Evolutionary conservation across 2,329 filamentous ascomycete species (phyloP), one percentile per base, ranked within the genome.

Genomic region (Coniochaeta hoffmannii): DNA sequence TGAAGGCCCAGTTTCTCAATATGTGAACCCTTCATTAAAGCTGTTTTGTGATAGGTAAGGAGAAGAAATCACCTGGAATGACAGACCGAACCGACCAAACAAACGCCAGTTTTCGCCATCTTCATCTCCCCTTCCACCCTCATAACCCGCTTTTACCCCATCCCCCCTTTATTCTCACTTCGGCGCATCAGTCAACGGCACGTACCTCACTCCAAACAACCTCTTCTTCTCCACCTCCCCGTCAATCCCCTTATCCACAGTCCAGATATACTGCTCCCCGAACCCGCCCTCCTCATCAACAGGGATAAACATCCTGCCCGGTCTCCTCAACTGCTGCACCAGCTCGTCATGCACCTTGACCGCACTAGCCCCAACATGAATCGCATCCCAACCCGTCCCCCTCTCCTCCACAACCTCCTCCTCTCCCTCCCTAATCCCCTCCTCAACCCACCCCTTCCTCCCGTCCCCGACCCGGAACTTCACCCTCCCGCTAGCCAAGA

Each of bases 341-440:
- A 97, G 71, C 57, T 82, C 80, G 17, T 80, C 67, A 67, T 96
- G 92, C 55, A 96, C 72, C 65, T 84, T 80, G 24, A 74, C 80
- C 0, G 93, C 93, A 8, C 90, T 89, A 0, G 94, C 94, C 0
- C 94, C 94, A 2, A 97, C 94, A 68, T 97, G 94, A 57, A 99
- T 97, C 2, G 89, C 92, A 77, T 97, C 90, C 78, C 93, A 99
- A 0, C 84, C 79, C 30, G 69, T 72, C 58, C 73, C 77, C 12
- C 75, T 72, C 55, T 76, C 76, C 6, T 76, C 77, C 46, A 72
- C 71, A 1, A 71, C 80, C 64, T 64, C 72, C 51, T 71, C 69
- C 2, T 73, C 81, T 64, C 64, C 72, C 56, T 71, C 64, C 1
- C 66, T 59, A 1, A 36, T 51, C 10, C 60, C 61, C 4, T 54